phyloP scores from a whole-genome alignment of 108 stramenopile genomes.

The Chaetoceros muelleri region DNA sequence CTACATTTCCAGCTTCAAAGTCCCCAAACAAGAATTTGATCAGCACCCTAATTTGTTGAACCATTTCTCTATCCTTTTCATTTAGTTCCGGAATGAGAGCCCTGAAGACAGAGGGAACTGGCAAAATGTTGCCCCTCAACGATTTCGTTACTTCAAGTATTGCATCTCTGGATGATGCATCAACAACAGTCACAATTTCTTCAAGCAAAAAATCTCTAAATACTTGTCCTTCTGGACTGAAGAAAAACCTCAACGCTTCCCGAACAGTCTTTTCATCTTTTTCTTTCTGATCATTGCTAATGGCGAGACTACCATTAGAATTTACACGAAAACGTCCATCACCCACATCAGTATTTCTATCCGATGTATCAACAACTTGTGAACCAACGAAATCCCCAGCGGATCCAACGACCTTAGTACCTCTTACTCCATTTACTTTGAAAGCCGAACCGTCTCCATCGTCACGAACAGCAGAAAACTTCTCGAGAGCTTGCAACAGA shows the following conservation, averaged over 20 bases:
- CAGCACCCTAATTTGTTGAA: constrained; percentile 70
- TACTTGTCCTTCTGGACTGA: constrained; percentile 78
- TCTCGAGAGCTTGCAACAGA: constrained; percentile 80
- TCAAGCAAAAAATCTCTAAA: constrained; percentile 88
- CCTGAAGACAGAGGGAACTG: constrained; percentile 56
- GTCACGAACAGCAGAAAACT: constrained; percentile 70
- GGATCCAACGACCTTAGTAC: constrained; percentile 49
- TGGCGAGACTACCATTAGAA: constrained; percentile 10
- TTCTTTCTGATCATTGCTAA: constrained; percentile 15
- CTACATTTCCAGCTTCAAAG: constrained; percentile 37
- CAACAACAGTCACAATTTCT: constrained; percentile 76
- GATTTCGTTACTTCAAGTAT: constrained; percentile 37
- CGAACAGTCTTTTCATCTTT: constrained; percentile 62
- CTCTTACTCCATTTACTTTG: constrained; percentile 76
- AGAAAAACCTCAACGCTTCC: constrained; percentile 87
- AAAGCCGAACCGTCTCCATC: constrained; percentile 77
- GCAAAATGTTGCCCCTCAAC: constrained; percentile 45
- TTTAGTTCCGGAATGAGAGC: constrained; percentile 57
- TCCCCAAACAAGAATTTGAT: constrained; percentile 65
- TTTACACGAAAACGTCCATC: constrained; percentile 41
- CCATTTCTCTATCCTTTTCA: constrained; percentile 47
- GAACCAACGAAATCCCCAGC: constrained; percentile 68
- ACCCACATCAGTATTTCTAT: constrained; percentile 36
- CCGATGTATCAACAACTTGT: constrained; percentile 44
- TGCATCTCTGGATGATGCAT: constrained; percentile 64